A percentile compares a stretch with the other conserved stretches of the same genome.
phyloP scores from a whole-genome alignment of 164 flowering plant genomes.

The Vitis rupestris region DNA sequence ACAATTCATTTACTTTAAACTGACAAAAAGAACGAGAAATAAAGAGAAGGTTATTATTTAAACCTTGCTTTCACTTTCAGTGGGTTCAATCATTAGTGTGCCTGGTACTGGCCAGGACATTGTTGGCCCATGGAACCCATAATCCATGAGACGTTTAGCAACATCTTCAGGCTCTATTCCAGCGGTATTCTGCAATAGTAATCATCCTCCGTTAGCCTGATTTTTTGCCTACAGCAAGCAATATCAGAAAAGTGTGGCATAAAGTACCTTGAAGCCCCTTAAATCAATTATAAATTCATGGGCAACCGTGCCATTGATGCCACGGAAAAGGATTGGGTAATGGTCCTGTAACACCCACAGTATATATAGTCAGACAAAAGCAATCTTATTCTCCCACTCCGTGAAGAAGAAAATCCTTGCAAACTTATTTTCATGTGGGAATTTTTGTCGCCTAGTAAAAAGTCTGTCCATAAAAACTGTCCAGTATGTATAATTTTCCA shows the following conservation, averaged over 20 bases:
- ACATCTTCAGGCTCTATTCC: constrained; percentile 98
- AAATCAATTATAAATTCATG: constrained; percentile 93
- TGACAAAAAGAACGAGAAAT: not conserved
- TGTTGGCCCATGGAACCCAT: constrained; percentile 97
- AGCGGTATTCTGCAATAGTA: constrained; percentile 66
- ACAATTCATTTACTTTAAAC: no score
- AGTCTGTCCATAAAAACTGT: no score
- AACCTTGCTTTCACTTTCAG: constrained; percentile 99
- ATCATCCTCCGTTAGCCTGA: not conserved
- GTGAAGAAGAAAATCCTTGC: no score
- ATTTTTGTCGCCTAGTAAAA: no score
- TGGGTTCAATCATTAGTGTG: constrained; percentile 98
- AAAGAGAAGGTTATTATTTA: not conserved
- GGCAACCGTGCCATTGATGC: constrained; percentile 96
- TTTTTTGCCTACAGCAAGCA: not conserved
- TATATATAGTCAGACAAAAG: no score
- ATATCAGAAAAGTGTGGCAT: not conserved
- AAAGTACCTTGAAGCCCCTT: constrained; percentile 87
- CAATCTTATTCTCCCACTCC: no score
- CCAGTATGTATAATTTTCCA: no score
- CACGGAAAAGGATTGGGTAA: constrained; percentile 94
- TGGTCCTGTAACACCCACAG: constrained; percentile 48
- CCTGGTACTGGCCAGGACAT: constrained; percentile 99
- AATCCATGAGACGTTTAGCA: constrained; percentile 98
- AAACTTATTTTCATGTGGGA: no score